phyloP scores from a whole-genome alignment of 2,329 filamentous ascomycete species.

The Fusarium sp. region DNA sequence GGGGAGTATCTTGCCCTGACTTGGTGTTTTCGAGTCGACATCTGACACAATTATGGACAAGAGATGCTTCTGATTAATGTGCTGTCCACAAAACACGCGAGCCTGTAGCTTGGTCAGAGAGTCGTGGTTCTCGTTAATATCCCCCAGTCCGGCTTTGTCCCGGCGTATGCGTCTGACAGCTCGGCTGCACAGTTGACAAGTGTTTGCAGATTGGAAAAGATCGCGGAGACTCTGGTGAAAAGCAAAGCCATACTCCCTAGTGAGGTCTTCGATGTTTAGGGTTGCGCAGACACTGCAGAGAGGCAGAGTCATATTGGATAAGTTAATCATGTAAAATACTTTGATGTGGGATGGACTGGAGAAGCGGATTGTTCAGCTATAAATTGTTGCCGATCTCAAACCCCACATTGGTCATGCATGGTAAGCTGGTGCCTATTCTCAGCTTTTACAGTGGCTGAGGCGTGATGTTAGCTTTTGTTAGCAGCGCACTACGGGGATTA shows the following conservation, averaged over 20 bases:
- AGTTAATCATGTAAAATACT: not conserved
- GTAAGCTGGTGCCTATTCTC: no score
- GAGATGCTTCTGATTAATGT: not conserved
- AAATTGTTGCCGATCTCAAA: no score
- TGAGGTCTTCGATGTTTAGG: not conserved
- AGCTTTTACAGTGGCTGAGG: no score
- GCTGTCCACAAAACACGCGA: not conserved
- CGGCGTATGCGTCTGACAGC: not conserved
- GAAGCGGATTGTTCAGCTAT: no score
- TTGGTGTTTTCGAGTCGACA: not conserved
- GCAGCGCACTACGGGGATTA: no score
- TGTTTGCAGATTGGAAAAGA: not conserved
- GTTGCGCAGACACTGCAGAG: slow-evolving; percentile 1
- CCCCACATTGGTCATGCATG: no score
- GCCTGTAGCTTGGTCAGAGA: not conserved
- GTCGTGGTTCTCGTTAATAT: not conserved
- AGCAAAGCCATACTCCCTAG: not conserved
- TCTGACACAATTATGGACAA: not conserved
- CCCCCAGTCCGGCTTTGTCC: accelerated
- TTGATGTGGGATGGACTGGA: no score
- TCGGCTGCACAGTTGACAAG: not conserved
- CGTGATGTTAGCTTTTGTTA: no score
- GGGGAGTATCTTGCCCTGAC: not conserved
- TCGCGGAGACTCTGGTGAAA: not conserved
- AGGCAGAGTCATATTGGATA: not conserved